Percentiles rank a stretch among this genome's conserved stretches.
Evolutionary conservation across 2,329 filamentous ascomycete species (phyloP).

Genomic region (Colletotrichum falcatum): DNA sequence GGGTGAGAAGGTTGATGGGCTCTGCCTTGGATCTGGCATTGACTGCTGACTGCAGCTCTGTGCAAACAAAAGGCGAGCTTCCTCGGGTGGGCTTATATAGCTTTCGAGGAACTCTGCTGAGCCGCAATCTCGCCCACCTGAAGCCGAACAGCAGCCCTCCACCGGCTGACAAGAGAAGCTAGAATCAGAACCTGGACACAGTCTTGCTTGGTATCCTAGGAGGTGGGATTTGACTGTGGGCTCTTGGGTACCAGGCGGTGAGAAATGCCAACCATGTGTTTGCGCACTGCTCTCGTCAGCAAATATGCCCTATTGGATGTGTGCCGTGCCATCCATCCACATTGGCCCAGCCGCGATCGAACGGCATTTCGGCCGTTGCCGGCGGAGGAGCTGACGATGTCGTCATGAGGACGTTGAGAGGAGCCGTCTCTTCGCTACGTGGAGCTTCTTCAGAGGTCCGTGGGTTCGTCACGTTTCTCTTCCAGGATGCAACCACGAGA

Average conservation of each 20-base stretch:
- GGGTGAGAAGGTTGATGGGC: no score
- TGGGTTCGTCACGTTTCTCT: neutral
- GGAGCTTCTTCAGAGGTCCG: neutral
- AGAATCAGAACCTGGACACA: neutral
- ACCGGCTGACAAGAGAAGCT: conserved; percentile 2
- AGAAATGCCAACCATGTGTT: neutral
- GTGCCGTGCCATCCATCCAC: neutral
- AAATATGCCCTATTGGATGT: neutral
- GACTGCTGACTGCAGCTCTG: neutral
- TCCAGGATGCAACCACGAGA: neutral
- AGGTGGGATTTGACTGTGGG: neutral
- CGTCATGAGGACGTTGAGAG: conserved; percentile 23
- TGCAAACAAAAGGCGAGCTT: no score
- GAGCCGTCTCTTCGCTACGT: neutral
- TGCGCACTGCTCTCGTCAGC: neutral
- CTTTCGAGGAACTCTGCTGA: neutral
- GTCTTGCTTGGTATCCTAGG: neutral
- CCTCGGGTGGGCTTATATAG: conserved; percentile 11
- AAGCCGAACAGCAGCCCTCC: neutral
- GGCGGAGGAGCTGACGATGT: conserved; percentile 10
- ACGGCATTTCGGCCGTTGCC: neutral
- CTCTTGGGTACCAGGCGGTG: neutral
- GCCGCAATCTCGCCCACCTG: neutral
- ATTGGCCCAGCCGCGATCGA: neutral
- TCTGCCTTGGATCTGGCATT: neutral